Percentiles rank a stretch among this genome's conserved stretches.
These are phyloP conservation scores for Crataegus laevigata DNA, from an alignment of 306 rosid genomes.

Conservation along the genomic window DNA sequence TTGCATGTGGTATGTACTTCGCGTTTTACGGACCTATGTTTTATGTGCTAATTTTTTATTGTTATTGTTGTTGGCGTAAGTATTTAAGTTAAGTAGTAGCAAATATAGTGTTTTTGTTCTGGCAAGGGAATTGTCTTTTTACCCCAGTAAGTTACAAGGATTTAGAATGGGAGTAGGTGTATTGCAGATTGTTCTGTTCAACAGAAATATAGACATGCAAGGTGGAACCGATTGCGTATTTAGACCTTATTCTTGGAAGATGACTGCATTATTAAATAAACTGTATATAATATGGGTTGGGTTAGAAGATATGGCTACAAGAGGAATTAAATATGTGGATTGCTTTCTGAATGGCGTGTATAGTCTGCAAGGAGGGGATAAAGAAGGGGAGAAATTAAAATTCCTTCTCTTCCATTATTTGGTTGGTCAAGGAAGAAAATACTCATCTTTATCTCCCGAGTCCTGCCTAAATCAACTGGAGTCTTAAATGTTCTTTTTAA, in stretches of 20 bases:
- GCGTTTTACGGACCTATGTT: not conserved
- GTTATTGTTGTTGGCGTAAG: not conserved
- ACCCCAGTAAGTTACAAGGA: not conserved
- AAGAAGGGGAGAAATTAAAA: not conserved
- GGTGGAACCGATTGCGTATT: not conserved
- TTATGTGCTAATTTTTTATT: not conserved
- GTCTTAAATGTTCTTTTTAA: too few species aligned
- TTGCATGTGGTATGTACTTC: not conserved
- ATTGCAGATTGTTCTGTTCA: not conserved
- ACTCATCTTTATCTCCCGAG: too few species aligned
- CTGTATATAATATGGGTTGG: not conserved
- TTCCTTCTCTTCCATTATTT: not conserved
- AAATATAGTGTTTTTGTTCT: not conserved
- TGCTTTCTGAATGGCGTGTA: constrained; percentile 32
- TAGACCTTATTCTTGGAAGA: not conserved
- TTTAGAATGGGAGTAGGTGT: not conserved
- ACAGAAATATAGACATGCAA: not conserved
- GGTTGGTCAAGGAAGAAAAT: too few species aligned
- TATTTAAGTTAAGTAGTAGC: not conserved
- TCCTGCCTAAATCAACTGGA: too few species aligned
- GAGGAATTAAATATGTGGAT: constrained; percentile 83
- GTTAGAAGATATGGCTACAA: constrained; percentile 74
- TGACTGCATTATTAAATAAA: not conserved
- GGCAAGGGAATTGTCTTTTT: too few species aligned
- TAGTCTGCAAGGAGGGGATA: not conserved